These are phyloP conservation scores for Scutellaria baicalensis DNA, from an alignment of 257 asterid species.

Conservation along the genomic window DNA sequence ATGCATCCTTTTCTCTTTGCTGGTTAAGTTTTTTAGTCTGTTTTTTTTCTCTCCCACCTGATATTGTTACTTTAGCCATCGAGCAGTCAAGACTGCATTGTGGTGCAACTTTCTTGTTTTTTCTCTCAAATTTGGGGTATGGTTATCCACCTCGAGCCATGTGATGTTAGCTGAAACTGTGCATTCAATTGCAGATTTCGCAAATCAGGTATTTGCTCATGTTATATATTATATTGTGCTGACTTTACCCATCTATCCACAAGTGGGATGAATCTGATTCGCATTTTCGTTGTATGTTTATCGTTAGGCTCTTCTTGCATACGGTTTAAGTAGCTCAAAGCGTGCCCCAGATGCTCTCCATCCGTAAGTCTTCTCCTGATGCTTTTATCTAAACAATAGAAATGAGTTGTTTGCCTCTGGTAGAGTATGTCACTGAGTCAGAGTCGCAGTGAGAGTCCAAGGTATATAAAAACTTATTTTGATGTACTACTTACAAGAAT, in stretches of 20 bases:
- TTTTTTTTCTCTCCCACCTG: constrained; percentile 14
- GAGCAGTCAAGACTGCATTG: constrained; percentile 94
- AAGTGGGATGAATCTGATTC: constrained; percentile 11
- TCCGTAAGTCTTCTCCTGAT: constrained; percentile 58
- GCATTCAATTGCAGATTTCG: constrained; percentile 92
- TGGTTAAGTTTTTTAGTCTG: background rate
- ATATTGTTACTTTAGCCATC: constrained; percentile 50
- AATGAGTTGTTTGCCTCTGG: background rate
- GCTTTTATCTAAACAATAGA: background rate
- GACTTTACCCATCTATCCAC: background rate
- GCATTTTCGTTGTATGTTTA: constrained; percentile 10
- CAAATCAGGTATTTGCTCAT: constrained; percentile 65
- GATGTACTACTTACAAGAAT: background rate
- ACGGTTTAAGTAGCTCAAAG: constrained; percentile 91
- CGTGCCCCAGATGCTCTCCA: constrained; percentile 98
- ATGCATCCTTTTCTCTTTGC: constrained; percentile 8
- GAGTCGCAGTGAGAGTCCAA: background rate
- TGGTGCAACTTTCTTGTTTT: constrained; percentile 96
- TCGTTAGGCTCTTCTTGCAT: constrained; percentile 86
- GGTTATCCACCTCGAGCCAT: constrained; percentile 90
- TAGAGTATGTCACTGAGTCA: background rate
- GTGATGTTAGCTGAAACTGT: constrained; percentile 90
- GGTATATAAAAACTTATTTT: background rate
- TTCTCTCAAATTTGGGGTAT: constrained; percentile 94
- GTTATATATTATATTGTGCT: background rate